Percentiles rank a stretch among this genome's conserved stretches.
phyloP scores from a whole-genome alignment of 345 rosid species.

The Heritiera fomes region DNA sequence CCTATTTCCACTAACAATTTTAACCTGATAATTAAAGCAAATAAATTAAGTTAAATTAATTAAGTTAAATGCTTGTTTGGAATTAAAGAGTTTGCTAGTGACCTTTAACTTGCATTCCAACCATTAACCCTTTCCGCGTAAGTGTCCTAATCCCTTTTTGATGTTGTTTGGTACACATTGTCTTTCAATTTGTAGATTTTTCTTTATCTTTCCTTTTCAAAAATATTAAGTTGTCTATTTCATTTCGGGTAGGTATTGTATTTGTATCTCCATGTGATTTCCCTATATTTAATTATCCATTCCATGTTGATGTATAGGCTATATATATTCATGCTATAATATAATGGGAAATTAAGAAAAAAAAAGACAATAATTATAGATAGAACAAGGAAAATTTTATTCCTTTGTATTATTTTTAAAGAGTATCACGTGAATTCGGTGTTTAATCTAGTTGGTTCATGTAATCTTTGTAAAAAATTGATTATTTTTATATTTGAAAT shows the following conservation, averaged over 20 bases:
- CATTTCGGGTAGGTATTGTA: conserved; percentile 7
- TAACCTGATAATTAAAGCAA: neutral
- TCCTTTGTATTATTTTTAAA: too few species aligned
- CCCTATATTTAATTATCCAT: neutral
- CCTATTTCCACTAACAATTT: neutral
- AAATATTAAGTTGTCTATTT: conserved; percentile 4
- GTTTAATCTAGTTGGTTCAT: too few species aligned
- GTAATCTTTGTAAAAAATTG: too few species aligned
- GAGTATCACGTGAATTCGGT: too few species aligned
- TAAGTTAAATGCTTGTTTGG: neutral
- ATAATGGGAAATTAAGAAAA: too few species aligned
- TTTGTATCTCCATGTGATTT: neutral
- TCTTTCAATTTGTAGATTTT: conserved; percentile 17
- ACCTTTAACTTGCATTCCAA: conserved; percentile 17
- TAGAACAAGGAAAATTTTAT: too few species aligned
- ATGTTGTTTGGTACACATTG: conserved; percentile 16
- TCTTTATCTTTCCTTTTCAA: conserved; percentile 15
- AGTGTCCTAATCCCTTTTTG: conserved; percentile 8
- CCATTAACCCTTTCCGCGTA: neutral
- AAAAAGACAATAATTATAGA: too few species aligned
- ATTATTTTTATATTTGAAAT: too few species aligned
- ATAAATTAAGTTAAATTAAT: neutral
- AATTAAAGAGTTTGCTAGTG: conserved; percentile 8
- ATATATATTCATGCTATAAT: neutral
- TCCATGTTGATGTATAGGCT: neutral